Base-by-base conservation (phyloP, 1,139 yeast genomes). In the Komagataea norvegica region DNA sequence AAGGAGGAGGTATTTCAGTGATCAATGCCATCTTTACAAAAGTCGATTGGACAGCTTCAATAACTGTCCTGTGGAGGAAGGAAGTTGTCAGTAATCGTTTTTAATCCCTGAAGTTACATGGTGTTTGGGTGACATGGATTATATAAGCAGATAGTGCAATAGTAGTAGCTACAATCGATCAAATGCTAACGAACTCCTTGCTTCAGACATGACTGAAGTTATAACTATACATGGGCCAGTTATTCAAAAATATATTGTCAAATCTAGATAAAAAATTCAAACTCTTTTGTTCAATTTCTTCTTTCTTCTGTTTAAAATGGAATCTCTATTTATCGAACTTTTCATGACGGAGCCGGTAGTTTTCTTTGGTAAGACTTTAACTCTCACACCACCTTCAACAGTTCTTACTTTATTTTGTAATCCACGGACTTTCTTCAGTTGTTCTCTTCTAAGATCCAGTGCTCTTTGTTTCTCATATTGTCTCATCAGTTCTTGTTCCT, bases 251-350 rank as follows among this genome's bases (percentile, higher is more conserved):
- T n/a, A n/a, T n/a, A n/a, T n/a, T n/a, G n/a, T n/a, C n/a, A n/a
- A n/a, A n/a, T n/a, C n/a, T n/a, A n/a, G n/a, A n/a, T n/a, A n/a
- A n/a, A n/a, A n/a, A n/a, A n/a, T 18, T 37, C 25, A 44, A 18
- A 46, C 30, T 25, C 44, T 45, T 33, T 42, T 50, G 28, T 52
- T 52, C 20, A 50, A 30, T 24, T 42, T 44, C 37, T 40, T 46
- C 46, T 52, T 52, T 42, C 56, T 43, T 23, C 34, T 52, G 18
- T 43, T 48, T 31, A 52, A 32, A 9, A 52, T 36, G 6, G 41
- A 21, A 10, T 49, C 54, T 26, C 45, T 46, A 34, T 43, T 50
- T 2, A 49, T 35, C 3, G 38, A 30, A n/a, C 41, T 42, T 9
- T 40, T 38, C 19, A 43, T 20, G 16, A 34, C 22, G 21, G 33